Conservation (phyloP, 352 stramenopile genomes). For the Phytophthora pluvialis region DNA sequence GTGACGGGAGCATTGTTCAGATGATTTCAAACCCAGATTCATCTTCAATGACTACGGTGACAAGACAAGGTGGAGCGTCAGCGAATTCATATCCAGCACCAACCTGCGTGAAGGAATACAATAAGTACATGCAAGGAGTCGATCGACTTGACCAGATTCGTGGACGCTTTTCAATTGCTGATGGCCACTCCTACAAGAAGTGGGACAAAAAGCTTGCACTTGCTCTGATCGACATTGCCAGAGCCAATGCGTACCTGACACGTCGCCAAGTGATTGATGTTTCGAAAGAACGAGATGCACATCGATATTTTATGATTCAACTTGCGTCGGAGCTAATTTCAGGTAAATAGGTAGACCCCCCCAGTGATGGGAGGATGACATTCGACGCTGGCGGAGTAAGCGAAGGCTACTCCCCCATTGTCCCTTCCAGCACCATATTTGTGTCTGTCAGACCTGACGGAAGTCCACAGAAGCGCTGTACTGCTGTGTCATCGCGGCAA, state of each 20-base stretch:
- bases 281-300: not conserved
- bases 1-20: constrained; percentile 24
- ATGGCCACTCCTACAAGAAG: constrained; percentile 17
- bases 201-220: constrained; percentile 23
- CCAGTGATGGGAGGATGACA: constrained; percentile 3
- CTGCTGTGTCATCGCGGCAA: too few species aligned
- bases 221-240: constrained; percentile 15
- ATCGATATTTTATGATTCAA: constrained; percentile 14
- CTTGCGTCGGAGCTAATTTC: constrained; percentile 16
- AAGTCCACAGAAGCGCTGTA: too few species aligned
- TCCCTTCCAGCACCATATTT: too few species aligned
- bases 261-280: constrained; percentile 2
- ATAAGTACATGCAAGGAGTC: not conserved
- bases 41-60: not conserved
- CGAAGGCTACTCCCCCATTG: too few species aligned
- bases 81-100: not conserved
- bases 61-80: not conserved
- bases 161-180: constrained; percentile 10
- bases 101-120: not conserved
- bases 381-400: too few species aligned
- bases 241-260: constrained; percentile 5
- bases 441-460: too few species aligned
- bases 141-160: constrained; percentile 14
- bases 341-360: constrained; percentile 10
- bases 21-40: constrained; percentile 29